Evolutionary conservation across 306 rosid genomes (phyloP).

Genomic region (Trifolium fragiferum): DNA sequence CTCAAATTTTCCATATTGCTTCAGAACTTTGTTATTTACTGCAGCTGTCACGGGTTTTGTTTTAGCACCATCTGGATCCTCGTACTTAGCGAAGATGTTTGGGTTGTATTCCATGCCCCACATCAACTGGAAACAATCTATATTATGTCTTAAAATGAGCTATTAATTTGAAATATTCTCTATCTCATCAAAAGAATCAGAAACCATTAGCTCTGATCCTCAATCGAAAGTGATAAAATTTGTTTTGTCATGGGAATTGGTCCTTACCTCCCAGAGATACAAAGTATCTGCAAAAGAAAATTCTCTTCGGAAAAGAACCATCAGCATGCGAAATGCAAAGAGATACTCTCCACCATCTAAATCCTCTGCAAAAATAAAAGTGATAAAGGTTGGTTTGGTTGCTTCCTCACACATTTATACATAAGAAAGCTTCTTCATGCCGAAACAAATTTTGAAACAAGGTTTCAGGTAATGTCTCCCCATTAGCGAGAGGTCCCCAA

Average conservation of each 20-base stretch:
- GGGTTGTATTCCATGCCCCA: constrained; percentile 99
- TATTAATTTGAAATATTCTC: constrained; percentile 40
- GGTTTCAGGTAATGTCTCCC: constrained; percentile 26
- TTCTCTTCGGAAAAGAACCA: constrained; percentile 98
- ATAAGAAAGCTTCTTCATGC: constrained; percentile 19
- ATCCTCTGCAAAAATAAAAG: constrained; percentile 71
- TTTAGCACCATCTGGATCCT: constrained; percentile 49
- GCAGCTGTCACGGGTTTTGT: constrained; percentile 38
- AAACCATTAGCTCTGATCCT: constrained; percentile 17
- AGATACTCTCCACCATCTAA: constrained; percentile 95
- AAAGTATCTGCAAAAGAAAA: constrained; percentile 87
- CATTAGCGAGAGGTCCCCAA: background rate
- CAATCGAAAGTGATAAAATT: constrained; percentile 31
- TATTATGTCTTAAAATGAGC: constrained; percentile 66
- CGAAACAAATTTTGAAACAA: background rate
- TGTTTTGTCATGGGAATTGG: constrained; percentile 25
- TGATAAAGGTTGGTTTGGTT: constrained; percentile 24
- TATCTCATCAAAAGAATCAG: constrained; percentile 34
- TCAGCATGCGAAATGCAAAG: constrained; percentile 96
- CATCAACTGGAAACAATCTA: constrained; percentile 91
- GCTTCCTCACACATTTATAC: constrained; percentile 26
- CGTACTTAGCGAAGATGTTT: constrained; percentile 65
- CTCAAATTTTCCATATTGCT: constrained; percentile 89
- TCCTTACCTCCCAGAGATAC: constrained; percentile 96
- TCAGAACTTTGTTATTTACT: constrained; percentile 59